phyloP scores from a whole-genome alignment of 352 stramenopile genomes.

The Pythium aquatile region DNA sequence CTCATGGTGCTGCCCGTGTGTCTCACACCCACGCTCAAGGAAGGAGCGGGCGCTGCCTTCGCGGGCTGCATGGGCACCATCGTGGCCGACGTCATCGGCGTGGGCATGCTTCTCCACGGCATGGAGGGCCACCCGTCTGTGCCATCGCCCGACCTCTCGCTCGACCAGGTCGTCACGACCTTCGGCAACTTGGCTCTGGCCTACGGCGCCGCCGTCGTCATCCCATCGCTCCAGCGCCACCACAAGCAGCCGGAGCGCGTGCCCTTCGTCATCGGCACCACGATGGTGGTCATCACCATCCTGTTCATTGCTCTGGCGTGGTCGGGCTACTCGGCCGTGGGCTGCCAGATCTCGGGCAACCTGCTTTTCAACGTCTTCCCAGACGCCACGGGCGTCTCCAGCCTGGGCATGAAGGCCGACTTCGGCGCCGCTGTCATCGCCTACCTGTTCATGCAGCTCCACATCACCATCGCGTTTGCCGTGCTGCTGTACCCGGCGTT shows the following conservation, averaged over 20 bases:
- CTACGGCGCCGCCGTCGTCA: constrained; percentile 31
- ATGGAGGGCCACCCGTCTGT: constrained; percentile 26
- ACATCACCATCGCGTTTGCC: constrained; percentile 45
- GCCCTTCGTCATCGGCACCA: constrained; percentile 28
- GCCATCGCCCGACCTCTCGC: constrained; percentile 18
- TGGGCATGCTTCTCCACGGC: constrained; percentile 25
- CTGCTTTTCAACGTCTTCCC: constrained; percentile 34
- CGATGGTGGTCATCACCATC: constrained; percentile 26
- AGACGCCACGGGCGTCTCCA: constrained; percentile 29
- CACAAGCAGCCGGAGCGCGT: constrained; percentile 27
- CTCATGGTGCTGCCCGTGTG: constrained; percentile 24
- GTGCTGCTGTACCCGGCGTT: constrained; percentile 53
- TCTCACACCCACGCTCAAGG: constrained; percentile 31
- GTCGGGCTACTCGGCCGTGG: neutral
- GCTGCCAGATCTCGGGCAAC: neutral
- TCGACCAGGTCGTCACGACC: constrained; percentile 26
- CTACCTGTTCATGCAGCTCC: constrained; percentile 61
- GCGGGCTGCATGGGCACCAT: constrained; percentile 30
- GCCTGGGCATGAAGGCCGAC: constrained; percentile 45
- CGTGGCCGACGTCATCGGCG: constrained; percentile 29
- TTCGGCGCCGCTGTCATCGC: constrained; percentile 48
- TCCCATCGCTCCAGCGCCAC: constrained; percentile 23
- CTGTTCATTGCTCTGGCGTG: constrained; percentile 29
- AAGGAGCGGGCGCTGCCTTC: constrained; percentile 27
- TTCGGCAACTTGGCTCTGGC: constrained; percentile 36